Conservation (phyloP, 140 eudicot genomes). For the Senecio squalidus region DNA sequence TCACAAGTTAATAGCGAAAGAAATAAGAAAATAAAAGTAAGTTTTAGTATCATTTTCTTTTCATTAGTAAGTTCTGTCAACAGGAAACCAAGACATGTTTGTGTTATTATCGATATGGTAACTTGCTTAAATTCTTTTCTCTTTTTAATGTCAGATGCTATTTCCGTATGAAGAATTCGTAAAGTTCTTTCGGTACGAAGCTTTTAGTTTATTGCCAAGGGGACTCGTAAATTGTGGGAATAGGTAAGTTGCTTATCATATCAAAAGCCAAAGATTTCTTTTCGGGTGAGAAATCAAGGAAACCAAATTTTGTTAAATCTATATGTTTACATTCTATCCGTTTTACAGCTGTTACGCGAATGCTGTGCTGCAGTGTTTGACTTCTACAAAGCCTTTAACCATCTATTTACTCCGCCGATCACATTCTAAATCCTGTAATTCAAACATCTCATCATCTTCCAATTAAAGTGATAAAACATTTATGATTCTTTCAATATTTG, state of each 20-base stretch:
- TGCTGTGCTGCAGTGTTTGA: slow-evolving; percentile 86
- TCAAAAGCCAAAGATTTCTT: too few relatives aligned
- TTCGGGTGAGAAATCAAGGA: background rate
- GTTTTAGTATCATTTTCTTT: slow-evolving; percentile 14
- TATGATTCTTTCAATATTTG: slow-evolving; percentile 9
- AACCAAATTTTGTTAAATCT: too few relatives aligned
- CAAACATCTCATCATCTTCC: too few relatives aligned
- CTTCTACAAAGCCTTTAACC: slow-evolving; percentile 76
- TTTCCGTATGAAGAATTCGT: slow-evolving; percentile 82
- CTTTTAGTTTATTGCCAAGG: slow-evolving; percentile 55
- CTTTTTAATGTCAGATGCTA: slow-evolving; percentile 48
- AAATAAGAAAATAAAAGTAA: slow-evolving; percentile 60
- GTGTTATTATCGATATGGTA: too few relatives aligned
- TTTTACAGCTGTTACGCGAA: slow-evolving; percentile 80
- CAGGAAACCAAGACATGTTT: too few relatives aligned
- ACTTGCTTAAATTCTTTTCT: too few relatives aligned
- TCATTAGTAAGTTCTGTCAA: too few relatives aligned
- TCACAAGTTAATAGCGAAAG: slow-evolving; percentile 23
- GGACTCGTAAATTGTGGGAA: slow-evolving; percentile 86
- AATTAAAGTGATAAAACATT: too few relatives aligned
- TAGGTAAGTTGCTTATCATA: too few relatives aligned
- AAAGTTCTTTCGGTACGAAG: slow-evolving; percentile 50
- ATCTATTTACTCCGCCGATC: slow-evolving; percentile 62
- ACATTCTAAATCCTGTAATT: slow-evolving; percentile 71
- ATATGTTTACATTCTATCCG: background rate